These are phyloP conservation scores for Porogramme epimiltina DNA, from an alignment of 1,284 basidiomycete species.

Conservation along the genomic window DNA sequence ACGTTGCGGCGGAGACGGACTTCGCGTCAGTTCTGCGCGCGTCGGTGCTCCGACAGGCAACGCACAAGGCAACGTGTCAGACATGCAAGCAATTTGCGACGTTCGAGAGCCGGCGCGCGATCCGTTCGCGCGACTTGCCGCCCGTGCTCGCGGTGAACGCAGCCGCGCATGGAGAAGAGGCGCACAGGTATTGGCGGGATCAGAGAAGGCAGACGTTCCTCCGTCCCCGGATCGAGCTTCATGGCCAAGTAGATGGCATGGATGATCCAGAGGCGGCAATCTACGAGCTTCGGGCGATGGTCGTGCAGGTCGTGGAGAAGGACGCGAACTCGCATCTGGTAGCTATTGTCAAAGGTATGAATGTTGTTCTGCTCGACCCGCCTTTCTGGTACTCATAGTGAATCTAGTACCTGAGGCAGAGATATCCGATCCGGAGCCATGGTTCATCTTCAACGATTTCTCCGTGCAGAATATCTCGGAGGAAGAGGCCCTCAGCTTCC, in stretches of 20 bases:
- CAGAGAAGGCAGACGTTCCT: slow-evolving; percentile 55
- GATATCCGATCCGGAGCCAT: slow-evolving; percentile 51
- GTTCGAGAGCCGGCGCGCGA: slow-evolving; percentile 73
- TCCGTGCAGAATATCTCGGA: slow-evolving; percentile 84
- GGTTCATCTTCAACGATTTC: slow-evolving; percentile 99
- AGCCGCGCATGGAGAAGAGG: slow-evolving; percentile 78
- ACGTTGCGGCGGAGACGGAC: slow-evolving; percentile 48
- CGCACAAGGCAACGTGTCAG: slow-evolving; percentile 86
- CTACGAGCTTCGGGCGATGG: slow-evolving; percentile 80
- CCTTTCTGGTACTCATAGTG: not conserved
- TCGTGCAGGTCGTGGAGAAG: slow-evolving; percentile 83
- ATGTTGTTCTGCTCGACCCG: too few relatives aligned
- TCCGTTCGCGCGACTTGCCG: slow-evolving; percentile 73
- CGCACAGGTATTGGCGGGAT: slow-evolving; percentile 80
- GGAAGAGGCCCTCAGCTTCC: slow-evolving; percentile 86
- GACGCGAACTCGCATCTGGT: slow-evolving; percentile 85
- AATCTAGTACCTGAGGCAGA: slow-evolving; percentile 67
- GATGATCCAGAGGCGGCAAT: slow-evolving; percentile 58
- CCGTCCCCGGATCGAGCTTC: slow-evolving; percentile 52
- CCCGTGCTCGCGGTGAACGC: slow-evolving; percentile 90
- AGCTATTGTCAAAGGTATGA: slow-evolving; percentile 80
- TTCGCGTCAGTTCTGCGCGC: slow-evolving; percentile 76
- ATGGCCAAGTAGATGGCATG: slow-evolving; percentile 59
- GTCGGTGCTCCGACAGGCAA: slow-evolving; percentile 81
- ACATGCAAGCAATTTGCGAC: slow-evolving; percentile 79